These are phyloP conservation scores for Pythium insidiosum DNA, from an alignment of 352 stramenopile genomes.

Conservation along the genomic window DNA sequence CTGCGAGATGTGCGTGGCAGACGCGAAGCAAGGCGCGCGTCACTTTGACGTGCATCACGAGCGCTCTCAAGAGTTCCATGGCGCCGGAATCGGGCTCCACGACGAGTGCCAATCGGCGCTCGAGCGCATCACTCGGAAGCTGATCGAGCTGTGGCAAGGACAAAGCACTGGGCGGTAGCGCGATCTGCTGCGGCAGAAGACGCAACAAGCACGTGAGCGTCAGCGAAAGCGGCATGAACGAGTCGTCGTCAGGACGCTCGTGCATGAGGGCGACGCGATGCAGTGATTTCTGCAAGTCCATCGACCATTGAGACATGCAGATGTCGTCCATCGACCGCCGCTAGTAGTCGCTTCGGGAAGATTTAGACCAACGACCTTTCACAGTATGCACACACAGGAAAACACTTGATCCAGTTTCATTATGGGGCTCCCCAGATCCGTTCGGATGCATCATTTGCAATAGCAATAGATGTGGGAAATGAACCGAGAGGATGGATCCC, in stretches of 20 bases:
- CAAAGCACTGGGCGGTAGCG: conserved; percentile 21
- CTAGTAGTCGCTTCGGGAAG: too few species aligned
- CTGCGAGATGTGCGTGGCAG: conserved; percentile 34
- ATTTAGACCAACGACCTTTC: too few species aligned
- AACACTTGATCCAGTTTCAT: too few species aligned
- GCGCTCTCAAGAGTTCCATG: conserved; percentile 24
- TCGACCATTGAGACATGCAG: too few species aligned
- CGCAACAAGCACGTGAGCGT: conserved; percentile 32
- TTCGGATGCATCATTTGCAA: too few species aligned
- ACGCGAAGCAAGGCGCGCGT: conserved; percentile 25
- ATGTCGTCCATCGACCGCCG: too few species aligned
- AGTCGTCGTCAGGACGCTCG: conserved; percentile 25
- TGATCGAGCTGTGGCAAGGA: conserved; percentile 36
- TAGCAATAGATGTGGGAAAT: too few species aligned
- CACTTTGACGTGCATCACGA: conserved; percentile 32
- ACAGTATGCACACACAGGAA: too few species aligned
- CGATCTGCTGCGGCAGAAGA: conserved; percentile 30
- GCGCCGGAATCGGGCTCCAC: conserved; percentile 9
- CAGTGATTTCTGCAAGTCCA: too few species aligned
- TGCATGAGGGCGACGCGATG: too few species aligned
- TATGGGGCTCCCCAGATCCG: too few species aligned
- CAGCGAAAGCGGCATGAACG: conserved; percentile 48
- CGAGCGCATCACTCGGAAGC: conserved; percentile 19
- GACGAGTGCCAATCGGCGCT: conserved; percentile 16
- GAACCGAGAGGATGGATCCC: too few species aligned